Conservation (phyloP, 352 stramenopile genomes). For the Thraustochytrium sp. region DNA sequence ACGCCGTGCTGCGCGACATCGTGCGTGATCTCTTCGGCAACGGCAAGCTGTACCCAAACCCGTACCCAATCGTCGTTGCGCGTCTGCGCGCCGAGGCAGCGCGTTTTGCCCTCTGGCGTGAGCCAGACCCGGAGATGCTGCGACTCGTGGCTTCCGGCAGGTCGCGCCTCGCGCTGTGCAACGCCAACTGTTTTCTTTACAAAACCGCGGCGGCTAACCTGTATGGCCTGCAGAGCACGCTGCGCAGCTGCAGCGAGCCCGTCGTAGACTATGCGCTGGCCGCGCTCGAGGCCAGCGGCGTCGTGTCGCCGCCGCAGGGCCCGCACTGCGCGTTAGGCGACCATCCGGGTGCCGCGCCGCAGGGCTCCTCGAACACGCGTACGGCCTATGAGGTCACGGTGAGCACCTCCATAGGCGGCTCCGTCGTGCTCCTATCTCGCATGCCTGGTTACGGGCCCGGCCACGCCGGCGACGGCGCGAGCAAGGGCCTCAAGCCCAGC, state of each 20-base stretch:
- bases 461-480: neutral
- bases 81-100: neutral
- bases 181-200: neutral
- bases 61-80: constrained; percentile 2
- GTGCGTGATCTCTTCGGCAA: constrained; percentile 16
- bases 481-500: neutral
- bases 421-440: neutral
- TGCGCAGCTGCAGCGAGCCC: neutral
- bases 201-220: neutral
- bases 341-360: neutral
- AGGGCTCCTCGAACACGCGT: neutral
- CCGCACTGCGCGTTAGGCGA: constrained; percentile 1
- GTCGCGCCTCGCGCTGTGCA: neutral
- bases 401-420: neutral
- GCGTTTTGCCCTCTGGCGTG: neutral
- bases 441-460: neutral
- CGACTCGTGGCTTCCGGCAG: neutral
- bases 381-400: neutral
- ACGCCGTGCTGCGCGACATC: constrained; percentile 14
- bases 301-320: neutral
- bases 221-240: neutral
- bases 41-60: constrained; percentile 24
- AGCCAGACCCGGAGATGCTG: neutral
- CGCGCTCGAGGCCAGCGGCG: neutral
- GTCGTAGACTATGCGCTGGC: neutral